phyloP scores from a whole-genome alignment of 257 asterid genomes.

The Leptodermis oblonga region DNA sequence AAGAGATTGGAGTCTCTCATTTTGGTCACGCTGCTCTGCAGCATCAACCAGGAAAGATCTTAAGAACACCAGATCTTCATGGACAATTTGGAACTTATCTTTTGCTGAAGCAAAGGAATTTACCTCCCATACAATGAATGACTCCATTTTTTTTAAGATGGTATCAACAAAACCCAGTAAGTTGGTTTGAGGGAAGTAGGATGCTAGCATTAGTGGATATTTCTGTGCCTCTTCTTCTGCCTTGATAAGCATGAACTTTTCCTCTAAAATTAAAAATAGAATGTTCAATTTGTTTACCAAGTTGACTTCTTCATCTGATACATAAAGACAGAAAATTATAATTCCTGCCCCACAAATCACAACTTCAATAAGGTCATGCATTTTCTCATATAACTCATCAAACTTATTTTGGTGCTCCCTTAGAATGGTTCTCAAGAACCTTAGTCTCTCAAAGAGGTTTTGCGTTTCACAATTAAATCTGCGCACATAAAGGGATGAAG shows the following conservation, averaged over 20 bases:
- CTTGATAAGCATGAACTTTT: neutral
- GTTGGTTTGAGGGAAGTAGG: neutral
- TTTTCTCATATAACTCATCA: neutral
- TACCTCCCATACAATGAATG: neutral
- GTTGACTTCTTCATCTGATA: neutral
- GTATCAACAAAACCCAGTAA: neutral
- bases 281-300: too few relatives aligned
- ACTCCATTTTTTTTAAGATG: neutral
- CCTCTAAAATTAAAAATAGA: neutral
- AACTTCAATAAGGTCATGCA: neutral
- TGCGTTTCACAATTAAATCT: neutral
- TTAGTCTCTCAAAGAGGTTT: neutral
- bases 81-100: neutral
- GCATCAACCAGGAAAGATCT: neutral
- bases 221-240: neutral
- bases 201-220: neutral
- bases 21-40: neutral
- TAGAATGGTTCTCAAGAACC: neutral
- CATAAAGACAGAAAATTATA: neutral
- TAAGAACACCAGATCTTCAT: neutral
- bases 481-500: too few relatives aligned
- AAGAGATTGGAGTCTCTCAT: neutral
- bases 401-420: neutral
- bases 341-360: conserved; percentile 8
- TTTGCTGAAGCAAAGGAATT: neutral